Evolutionary conservation across 345 rosid species (phyloP), one percentile per base, ranked within the genome.

Genomic region (Gossypium bickii): DNA sequence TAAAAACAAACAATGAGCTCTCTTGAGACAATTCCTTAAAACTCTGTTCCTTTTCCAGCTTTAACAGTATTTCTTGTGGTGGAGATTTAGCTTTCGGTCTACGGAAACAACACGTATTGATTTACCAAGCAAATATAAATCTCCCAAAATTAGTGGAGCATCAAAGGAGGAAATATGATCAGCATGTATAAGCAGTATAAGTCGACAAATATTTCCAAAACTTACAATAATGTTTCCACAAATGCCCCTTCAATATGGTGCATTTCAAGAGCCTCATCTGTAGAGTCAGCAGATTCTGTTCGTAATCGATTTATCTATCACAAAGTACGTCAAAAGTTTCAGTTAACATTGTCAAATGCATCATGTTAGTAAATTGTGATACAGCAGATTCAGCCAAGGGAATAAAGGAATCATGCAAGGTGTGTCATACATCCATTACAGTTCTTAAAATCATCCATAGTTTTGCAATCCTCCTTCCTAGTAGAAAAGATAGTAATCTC

Each of bases 141-240:
- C 7, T 44, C 58, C 55, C 12, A n/a, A 45, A 49, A 41, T 18
- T 11, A n/a, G 68, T 22, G 78, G 73, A 59, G 63, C 62, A 61
- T 69, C 59, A 78, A 52, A 61, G 56, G 55, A 61, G 25, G 18
- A 77, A 41, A 73, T 25, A 76, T 22, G 70, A 68, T 53, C 73
- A 48, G 61, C 45, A 70, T 53, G 63, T 43, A n/a, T n/a, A 67
- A 20, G 24, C 55, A 49, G 47, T 9, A 49, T 11, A 70, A 66
- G 64, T 72, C 73, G 41, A 49, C 75, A 64, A 57, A 73, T 48
- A 24, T 20, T 68, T 44, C 53, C 20, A 71, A 51, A 82, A 83
- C 96, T 90, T 80, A 95, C 99, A 93, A 78, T 49, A 91, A 27
- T 69, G 97, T 88, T 74, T 93, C 99, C 68, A 95, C 94, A 86